A percentile compares a stretch with the other conserved stretches of the same genome.
Evolutionary conservation across 1,139 yeast genomes (phyloP).

Genomic region (Cylindricascospora bacillispora): DNA sequence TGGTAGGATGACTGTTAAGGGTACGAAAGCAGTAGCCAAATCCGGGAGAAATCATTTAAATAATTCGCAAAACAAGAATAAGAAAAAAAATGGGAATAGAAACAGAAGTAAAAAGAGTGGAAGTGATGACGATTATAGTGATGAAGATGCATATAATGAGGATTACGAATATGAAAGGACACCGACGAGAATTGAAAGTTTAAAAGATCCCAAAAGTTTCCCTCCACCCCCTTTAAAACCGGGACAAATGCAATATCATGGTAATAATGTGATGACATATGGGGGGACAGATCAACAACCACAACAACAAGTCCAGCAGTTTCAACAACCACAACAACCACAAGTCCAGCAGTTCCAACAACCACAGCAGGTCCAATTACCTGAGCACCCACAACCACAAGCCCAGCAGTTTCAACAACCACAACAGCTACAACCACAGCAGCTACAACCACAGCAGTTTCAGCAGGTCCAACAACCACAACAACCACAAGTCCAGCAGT

Average conservation of each 20-base stretch:
- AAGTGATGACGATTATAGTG: conserved; percentile 5
- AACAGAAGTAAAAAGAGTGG: no score
- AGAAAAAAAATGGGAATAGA: conserved; percentile 8
- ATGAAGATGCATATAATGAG: conserved; percentile 8
- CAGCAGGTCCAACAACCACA: conserved; percentile 2
- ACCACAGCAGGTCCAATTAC: neutral
- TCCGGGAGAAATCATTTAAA: conserved; percentile 30
- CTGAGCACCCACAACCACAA: neutral
- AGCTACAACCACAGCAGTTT: conserved; percentile 13
- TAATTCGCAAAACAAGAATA: conserved; percentile 12
- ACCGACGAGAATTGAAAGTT: conserved; percentile 4
- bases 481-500: conserved; percentile 5
- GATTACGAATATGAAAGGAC: conserved; percentile 9
- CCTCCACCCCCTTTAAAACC: conserved; percentile 46
- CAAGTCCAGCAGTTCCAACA: neutral
- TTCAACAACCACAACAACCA: conserved; percentile 2
- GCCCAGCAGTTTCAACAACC: neutral
- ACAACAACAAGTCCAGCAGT: conserved; percentile 1
- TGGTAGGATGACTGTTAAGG: conserved; percentile 27
- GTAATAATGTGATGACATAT: conserved; percentile 1
- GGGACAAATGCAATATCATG: conserved; percentile 24
- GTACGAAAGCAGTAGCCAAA: conserved; percentile 35
- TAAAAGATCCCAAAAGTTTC: conserved; percentile 30
- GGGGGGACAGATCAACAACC: conserved; percentile 6
- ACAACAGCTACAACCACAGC: conserved; percentile 1